Conservation (phyloP, 2,329 filamentous ascomycete species). For the Thelonectria rubi region DNA sequence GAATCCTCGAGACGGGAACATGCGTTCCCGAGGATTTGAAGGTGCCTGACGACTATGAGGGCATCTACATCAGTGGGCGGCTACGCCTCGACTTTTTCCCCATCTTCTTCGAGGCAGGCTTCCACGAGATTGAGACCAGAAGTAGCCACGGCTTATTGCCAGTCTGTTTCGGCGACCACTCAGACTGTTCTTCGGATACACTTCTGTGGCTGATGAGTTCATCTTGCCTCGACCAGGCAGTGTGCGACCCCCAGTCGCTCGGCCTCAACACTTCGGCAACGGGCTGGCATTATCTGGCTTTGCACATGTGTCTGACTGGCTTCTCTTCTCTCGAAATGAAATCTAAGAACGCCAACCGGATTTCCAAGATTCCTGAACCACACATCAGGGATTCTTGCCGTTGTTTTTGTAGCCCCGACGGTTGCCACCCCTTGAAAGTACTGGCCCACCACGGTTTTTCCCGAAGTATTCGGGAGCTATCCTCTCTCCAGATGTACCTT, state of each 20-base stretch:
- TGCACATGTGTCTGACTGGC: background rate
- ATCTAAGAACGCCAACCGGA: too few species aligned
- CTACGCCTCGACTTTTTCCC: background rate
- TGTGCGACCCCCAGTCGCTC: background rate
- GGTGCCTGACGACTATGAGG: background rate
- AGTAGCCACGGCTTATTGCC: background rate
- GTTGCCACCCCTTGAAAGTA: background rate
- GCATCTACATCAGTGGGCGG: background rate
- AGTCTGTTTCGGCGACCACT: background rate
- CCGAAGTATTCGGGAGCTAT: too few species aligned
- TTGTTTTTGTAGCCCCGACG: conserved; percentile 1
- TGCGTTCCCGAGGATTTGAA: background rate
- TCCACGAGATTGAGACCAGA: background rate
- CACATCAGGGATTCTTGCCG: background rate
- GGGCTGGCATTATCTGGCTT: conserved; percentile 7
- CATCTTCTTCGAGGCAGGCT: background rate
- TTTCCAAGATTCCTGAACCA: background rate
- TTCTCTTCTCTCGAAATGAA: background rate
- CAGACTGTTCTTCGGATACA: background rate
- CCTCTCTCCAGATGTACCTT: background rate
- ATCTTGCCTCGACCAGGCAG: background rate
- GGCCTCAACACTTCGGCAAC: conserved; percentile 9
- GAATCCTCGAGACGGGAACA: background rate
- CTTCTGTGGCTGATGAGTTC: background rate
- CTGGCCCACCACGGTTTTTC: too few species aligned